A percentile compares a stretch with the other conserved stretches of the same genome.
Evolutionary conservation across 768 basidiomycete genomes (phyloP).

Genomic region (Tephrocybe sp.): DNA sequence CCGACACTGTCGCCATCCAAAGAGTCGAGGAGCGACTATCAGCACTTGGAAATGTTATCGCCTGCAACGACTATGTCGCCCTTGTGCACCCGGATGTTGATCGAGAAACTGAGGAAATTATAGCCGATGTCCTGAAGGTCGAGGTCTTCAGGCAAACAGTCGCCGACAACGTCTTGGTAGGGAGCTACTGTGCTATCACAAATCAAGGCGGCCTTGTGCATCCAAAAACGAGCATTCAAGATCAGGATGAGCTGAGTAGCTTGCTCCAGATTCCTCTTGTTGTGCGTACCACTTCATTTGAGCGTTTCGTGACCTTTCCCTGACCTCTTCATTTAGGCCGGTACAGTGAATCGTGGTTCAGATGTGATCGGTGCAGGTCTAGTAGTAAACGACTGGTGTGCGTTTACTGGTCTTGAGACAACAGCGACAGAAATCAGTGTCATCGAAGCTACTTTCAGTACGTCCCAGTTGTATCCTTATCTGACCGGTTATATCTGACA

Average conservation of each 20-base stretch:
- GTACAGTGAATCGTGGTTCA: slow-evolving; percentile 97
- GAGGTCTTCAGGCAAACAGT: slow-evolving; percentile 98
- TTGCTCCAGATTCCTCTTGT: slow-evolving; percentile 93
- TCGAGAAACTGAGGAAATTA: slow-evolving; percentile 99
- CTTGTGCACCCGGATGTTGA: slow-evolving; percentile 98
- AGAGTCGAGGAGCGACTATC: slow-evolving; percentile 96
- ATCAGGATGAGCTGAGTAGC: slow-evolving; percentile 95
- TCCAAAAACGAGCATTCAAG: slow-evolving; percentile 94
- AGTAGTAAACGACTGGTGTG: slow-evolving; percentile 99
- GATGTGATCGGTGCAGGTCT: slow-evolving; percentile 97
- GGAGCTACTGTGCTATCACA: slow-evolving; percentile 91
- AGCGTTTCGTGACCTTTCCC: neutral
- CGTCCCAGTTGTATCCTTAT: slow-evolving; percentile 33
- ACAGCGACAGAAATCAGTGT: slow-evolving; percentile 99
- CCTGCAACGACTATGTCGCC: slow-evolving; percentile 98
- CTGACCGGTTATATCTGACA: slow-evolving; percentile 7
- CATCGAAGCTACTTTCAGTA: slow-evolving; percentile 96
- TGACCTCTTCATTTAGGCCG: slow-evolving; percentile 56
- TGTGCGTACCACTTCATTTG: slow-evolving; percentile 46
- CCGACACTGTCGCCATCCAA: slow-evolving; percentile 90
- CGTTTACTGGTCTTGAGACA: slow-evolving; percentile 97
- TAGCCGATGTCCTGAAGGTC: slow-evolving; percentile 97
- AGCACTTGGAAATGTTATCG: slow-evolving; percentile 97
- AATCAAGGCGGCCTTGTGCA: slow-evolving; percentile 98
- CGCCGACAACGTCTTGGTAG: slow-evolving; percentile 95